Evolutionary conservation across 352 stramenopile species (phyloP), one percentile per base, ranked within the genome.

Genomic region (Pseudoperonospora humuli): DNA sequence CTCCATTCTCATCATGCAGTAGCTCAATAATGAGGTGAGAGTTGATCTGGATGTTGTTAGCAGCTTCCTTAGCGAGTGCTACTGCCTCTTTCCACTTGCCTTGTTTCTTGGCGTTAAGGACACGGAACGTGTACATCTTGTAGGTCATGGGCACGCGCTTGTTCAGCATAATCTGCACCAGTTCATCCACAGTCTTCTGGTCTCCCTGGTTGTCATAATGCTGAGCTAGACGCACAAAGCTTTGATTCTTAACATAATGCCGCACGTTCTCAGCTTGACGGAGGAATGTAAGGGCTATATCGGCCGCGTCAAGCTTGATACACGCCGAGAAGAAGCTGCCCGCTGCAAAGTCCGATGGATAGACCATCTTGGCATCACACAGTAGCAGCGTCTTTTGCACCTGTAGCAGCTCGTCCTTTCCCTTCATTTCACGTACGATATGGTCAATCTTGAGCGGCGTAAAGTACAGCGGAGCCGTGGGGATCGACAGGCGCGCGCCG

Each of bases 401-500:
- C 39, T 84, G 54, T 28, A 54, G 40, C 17, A 89, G 50, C 46
- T 92, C 79, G 11, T 88, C 73, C 27, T 65, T 54, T 36, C 70
- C 75, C 64, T 89, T 75, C 65, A 87, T 84, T 51, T 84, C 75
- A 49, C 79, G 79, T 52, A 89, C 76, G 17, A 92, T 65, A 47
- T 82, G 74, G 56, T 92, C 73, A 51, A 92, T 63, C 69, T 92
- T 92, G n/a, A 69, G 64, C 45, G 68, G 62, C 58, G 79, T 86
- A 41, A 92, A 69, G 63, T 92, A 88, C 15, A 85, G 64, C 42
- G 79, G 65, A 13, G 75, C 77, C 41, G 79, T 88, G 4, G 79
- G 57, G 51, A 89, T 89, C 37, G 76, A 89, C 46, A 89, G 61
- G 0, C 76, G 76, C 45, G 65, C 71, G 54, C 76, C 76, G 49